A percentile compares a stretch with the other conserved stretches of the same genome.
Conservation (phyloP, 1,284 basidiomycete species). For the Cystobasidiaceae sp. region DNA sequence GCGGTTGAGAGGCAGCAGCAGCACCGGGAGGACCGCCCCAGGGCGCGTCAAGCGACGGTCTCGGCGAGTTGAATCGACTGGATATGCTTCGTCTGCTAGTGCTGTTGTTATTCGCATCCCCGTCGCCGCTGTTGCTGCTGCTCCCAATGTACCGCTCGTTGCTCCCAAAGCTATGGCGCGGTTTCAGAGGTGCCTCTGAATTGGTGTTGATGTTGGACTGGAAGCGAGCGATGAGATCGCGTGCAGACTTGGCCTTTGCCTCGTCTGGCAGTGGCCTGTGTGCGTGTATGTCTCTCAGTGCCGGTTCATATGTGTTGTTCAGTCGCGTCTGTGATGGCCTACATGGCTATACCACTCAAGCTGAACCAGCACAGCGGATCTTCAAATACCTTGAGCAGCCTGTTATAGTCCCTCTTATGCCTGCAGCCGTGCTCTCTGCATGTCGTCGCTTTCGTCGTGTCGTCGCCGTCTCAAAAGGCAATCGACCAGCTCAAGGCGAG, state of each 20-base stretch:
- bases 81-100: slow-evolving; percentile 2
- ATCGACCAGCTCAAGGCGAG: too few species aligned
- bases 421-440: neutral
- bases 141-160: slow-evolving; percentile 1
- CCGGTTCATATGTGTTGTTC: neutral
- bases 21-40: too few species aligned
- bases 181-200: slow-evolving; percentile 16
- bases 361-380: too few species aligned
- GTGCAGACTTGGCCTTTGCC: slow-evolving; percentile 6
- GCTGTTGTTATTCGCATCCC: neutral
- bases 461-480: neutral
- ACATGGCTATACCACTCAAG: neutral
- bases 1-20: too few species aligned
- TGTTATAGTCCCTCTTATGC: neutral
- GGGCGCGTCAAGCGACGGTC: neutral
- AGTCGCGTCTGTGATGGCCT: neutral
- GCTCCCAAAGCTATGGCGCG: slow-evolving; percentile 11
- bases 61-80: neutral
- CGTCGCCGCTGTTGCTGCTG: neutral
- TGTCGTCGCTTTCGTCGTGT: neutral
- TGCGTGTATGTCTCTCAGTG: neutral
- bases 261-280: slow-evolving; percentile 24
- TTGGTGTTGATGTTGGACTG: slow-evolving; percentile 19
- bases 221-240: slow-evolving; percentile 19
- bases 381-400: neutral